phyloP scores from a whole-genome alignment of 306 rosid genomes.

The Fagus sylvatica region DNA sequence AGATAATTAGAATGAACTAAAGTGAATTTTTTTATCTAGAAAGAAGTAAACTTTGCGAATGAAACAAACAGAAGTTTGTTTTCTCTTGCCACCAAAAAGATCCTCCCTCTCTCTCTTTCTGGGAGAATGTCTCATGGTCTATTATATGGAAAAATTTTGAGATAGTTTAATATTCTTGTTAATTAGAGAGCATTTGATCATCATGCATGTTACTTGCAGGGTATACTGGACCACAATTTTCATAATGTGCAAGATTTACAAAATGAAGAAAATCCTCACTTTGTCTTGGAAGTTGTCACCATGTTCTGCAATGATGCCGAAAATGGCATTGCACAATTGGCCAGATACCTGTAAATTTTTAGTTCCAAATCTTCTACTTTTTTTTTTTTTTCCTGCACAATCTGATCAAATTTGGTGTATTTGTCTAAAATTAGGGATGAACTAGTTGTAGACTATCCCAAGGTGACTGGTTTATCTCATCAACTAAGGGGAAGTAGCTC shows the following conservation, averaged over 20 bases:
- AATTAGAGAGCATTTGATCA: not conserved
- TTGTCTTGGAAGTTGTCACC: not conserved
- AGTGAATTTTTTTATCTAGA: too few relatives aligned
- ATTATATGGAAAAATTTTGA: not conserved
- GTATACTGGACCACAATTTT: conserved; percentile 9
- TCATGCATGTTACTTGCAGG: not conserved
- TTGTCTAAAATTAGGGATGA: conserved; percentile 14
- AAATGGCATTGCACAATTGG: not conserved
- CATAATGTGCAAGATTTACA: not conserved
- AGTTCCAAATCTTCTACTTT: not conserved
- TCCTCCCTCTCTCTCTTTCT: too few relatives aligned
- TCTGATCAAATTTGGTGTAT: not conserved
- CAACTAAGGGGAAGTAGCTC: conserved; percentile 16
- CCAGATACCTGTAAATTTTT: conserved; percentile 1
- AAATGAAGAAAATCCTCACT: not conserved
- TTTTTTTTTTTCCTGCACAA: not conserved
- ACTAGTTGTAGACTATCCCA: not conserved
- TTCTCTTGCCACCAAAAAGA: too few relatives aligned
- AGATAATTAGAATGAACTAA: not conserved
- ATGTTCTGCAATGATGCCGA: not conserved
- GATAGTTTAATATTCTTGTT: not conserved
- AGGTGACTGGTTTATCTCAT: not conserved
- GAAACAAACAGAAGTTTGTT: too few relatives aligned
- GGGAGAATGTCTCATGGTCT: too few relatives aligned
- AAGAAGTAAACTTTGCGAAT: too few relatives aligned